These are phyloP conservation scores for Psidium friedrichsthalianum DNA, from an alignment of 345 rosid genomes.

Conservation along the genomic window DNA sequence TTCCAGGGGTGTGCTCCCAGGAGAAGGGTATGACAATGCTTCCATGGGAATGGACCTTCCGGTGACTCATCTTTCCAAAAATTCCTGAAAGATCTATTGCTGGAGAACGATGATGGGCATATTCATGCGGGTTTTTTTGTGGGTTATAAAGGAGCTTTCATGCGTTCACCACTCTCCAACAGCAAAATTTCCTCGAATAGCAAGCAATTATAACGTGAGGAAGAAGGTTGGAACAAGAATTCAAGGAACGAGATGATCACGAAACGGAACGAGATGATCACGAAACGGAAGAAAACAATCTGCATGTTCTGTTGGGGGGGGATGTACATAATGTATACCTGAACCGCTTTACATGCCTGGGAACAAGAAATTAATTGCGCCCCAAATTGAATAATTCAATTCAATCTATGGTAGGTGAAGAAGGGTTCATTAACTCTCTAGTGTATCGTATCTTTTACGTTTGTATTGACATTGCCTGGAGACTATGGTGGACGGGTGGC, in stretches of 20 bases:
- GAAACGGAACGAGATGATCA: slow-evolving; percentile 7
- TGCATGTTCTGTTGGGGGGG: neutral
- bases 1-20: slow-evolving; percentile 60
- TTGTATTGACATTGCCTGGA: neutral
- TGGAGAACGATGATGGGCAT: neutral
- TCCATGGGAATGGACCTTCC: slow-evolving; percentile 38
- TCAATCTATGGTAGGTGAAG: neutral
- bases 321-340: neutral
- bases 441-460: neutral
- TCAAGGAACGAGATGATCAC: slow-evolving; percentile 16
- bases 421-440: neutral
- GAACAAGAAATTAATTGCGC: neutral
- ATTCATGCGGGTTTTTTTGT: neutral
- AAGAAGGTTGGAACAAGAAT: slow-evolving; percentile 3
- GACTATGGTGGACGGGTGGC: neutral
- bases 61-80: slow-evolving; percentile 1
- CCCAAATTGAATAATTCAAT: neutral
- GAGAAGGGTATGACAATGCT: slow-evolving; percentile 45
- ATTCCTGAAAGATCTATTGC: neutral
- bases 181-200: slow-evolving; percentile 3
- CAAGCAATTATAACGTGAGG: slow-evolving; percentile 31
- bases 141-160: slow-evolving; percentile 4
- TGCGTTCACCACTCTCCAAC: slow-evolving; percentile 20
- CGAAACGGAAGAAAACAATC: neutral
- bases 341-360: neutral